Evolutionary conservation across 257 asterid species (phyloP), one percentile per base, ranked within the genome.

Genomic region (Eustoma russellianum): DNA sequence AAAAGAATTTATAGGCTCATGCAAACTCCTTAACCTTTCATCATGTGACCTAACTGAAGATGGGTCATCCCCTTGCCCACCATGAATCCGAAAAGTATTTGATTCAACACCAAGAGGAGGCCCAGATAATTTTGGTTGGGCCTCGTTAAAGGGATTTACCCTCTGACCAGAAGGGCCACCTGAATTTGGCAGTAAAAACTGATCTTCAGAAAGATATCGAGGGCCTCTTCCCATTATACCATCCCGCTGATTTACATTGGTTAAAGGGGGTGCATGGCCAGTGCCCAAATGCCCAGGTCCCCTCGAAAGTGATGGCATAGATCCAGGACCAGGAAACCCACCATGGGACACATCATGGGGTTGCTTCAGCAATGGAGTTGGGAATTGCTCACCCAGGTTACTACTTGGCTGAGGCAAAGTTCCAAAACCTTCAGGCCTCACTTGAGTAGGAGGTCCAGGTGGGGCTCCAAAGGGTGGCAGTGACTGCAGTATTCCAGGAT

Each of bases 221-320:
- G 76, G 86, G 48, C 58, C 78, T 63, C 79, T 73, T 70, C 79
- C 89, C 68, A 68, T 57, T 43, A 64, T 41, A 52, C 76, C 91
- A 58, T 58, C 68, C 47, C 57, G 84, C 51, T 69, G 76, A 70
- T 70, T 75, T 66, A n/a, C 63, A 43, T 60, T 17, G 64, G 60
- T 35, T 43, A 41, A 54, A 0, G 67, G 59, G 17, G 69, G 66
- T 40, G 75, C 77, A 54, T 68, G 84, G 66, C 74, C 61, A 67
- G 75, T 57, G 30, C 57, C 80, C 45, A 77, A 68, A 68, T 73
- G 62, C 68, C 77, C 78, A 68, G 72, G 67, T 16, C 41, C 77
- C 57, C 80, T 75, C 41, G 79, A 86, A 63, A 61, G 61, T 18
- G 74, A 40, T 41, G 71, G 19, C 13, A 46, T 17, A 40, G 66